These are phyloP conservation scores for Kalmusia sp. DNA, from an alignment of 2,329 filamentous ascomycete genomes.

Conservation along the genomic window DNA sequence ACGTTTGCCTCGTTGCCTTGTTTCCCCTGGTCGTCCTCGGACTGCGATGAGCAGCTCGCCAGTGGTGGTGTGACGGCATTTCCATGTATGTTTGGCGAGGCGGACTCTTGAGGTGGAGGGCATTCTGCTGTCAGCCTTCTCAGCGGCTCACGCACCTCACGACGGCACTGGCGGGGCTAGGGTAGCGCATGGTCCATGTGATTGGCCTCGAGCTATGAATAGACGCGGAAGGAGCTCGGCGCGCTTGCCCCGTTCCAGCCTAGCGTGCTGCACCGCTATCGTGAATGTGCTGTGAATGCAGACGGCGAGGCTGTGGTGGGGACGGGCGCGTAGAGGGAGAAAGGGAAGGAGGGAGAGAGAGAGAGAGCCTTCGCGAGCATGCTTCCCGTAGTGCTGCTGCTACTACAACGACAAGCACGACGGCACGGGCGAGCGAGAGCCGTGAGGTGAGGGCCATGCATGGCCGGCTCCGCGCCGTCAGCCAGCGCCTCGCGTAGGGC, in stretches of 20 bases:
- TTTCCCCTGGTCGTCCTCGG: neutral
- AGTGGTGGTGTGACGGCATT: constrained; percentile 4
- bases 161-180: neutral
- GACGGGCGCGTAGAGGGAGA: constrained; percentile 18
- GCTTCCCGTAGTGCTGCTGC: neutral
- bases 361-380: too few species aligned
- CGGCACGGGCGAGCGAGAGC: neutral
- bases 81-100: constrained; percentile 13
- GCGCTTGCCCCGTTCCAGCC: constrained; percentile 15
- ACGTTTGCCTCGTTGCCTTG: constrained; percentile 12
- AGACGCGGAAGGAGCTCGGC: constrained; percentile 13
- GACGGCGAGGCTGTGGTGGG: constrained; percentile 15
- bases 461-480: too few species aligned
- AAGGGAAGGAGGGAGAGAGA: too few species aligned
- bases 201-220: constrained; percentile 13
- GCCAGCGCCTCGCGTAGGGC: neutral
- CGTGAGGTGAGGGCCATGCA: too few species aligned
- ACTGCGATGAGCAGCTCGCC: neutral
- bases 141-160: constrained; percentile 10
- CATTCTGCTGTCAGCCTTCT: constrained; percentile 16
- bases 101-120: constrained; percentile 12
- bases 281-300: neutral
- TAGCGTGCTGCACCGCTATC: constrained; percentile 1
- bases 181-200: constrained; percentile 14
- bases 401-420: neutral